Conservation (phyloP, 257 asterid genomes). For the Primulina huaijiensis region DNA sequence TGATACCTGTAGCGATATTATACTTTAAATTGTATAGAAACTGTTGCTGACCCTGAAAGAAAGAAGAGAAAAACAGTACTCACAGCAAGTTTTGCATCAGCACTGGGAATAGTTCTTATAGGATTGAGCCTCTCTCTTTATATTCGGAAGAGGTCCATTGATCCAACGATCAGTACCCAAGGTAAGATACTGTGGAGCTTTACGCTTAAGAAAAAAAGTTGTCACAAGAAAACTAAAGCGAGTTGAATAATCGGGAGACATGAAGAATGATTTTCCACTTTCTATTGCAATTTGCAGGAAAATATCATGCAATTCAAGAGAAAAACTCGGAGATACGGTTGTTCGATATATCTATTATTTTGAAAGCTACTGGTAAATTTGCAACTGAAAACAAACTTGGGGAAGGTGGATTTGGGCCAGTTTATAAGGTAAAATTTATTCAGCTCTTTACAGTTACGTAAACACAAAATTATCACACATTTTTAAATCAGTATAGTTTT, state of each 20-base stretch:
- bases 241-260: not conserved
- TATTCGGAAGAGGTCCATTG: not conserved
- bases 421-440: slow-evolving; percentile 22
- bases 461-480: not conserved
- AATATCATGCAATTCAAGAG: not conserved
- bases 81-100: slow-evolving; percentile 4
- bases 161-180: not conserved
- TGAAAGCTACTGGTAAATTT: slow-evolving; percentile 29
- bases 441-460: not conserved
- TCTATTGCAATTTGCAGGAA: not conserved
- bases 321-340: slow-evolving; percentile 20
- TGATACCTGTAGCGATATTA: not conserved
- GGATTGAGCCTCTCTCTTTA: slow-evolving; percentile 17
- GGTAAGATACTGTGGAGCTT: not conserved
- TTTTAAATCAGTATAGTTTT: not conserved
- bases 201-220: not conserved
- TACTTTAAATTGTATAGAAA: not conserved
- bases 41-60: slow-evolving; percentile 2
- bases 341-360: not conserved
- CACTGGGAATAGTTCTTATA: slow-evolving; percentile 13
- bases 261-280: not conserved
- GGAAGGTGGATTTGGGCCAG: slow-evolving; percentile 39
- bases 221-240: not conserved
- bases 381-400: slow-evolving; percentile 27
- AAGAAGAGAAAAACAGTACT: not conserved